Percentiles rank a stretch among this genome's conserved stretches.
These are phyloP conservation scores for Rubroboletus satanas DNA, from an alignment of 768 basidiomycete genomes.

Conservation along the genomic window DNA sequence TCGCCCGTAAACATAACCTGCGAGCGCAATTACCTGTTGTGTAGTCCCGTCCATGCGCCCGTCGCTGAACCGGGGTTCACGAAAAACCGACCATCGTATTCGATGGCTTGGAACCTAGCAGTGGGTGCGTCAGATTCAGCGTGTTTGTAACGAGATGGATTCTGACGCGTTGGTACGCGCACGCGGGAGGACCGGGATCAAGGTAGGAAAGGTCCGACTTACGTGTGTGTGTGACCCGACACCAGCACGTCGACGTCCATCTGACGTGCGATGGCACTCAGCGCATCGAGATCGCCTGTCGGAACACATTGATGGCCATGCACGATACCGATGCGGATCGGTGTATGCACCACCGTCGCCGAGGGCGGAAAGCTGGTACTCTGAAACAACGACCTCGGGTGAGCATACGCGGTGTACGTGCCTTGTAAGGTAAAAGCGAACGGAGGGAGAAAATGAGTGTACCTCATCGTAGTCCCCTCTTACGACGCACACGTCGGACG, in stretches of 20 bases:
- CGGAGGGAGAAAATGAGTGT: conserved; percentile 17
- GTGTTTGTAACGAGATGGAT: neutral
- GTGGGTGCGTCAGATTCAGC: neutral
- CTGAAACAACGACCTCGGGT: conserved; percentile 29
- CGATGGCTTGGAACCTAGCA: conserved; percentile 86
- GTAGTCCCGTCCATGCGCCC: conserved; percentile 81
- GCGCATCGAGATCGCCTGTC: conserved; percentile 86
- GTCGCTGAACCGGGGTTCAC: conserved; percentile 94
- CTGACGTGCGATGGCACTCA: conserved; percentile 83
- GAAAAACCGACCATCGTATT: conserved; percentile 89
- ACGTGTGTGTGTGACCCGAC: conserved; percentile 94
- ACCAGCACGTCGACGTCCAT: conserved; percentile 98
- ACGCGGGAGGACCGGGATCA: neutral
- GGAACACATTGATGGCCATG: conserved; percentile 95
- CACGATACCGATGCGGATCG: conserved; percentile 87
- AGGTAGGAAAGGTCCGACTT: conserved; percentile 28
- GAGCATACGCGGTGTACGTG: neutral
- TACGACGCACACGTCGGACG: conserved; percentile 87
- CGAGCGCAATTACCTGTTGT: conserved; percentile 6
- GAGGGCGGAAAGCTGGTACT: conserved; percentile 75
- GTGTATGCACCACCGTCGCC: conserved; percentile 72
- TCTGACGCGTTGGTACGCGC: neutral
- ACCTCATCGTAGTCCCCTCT: conserved; percentile 97
- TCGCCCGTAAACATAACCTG: neutral
- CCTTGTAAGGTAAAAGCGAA: neutral